Base-by-base conservation (phyloP, 768 basidiomycete genomes). In the Tricholoma sp. region DNA sequence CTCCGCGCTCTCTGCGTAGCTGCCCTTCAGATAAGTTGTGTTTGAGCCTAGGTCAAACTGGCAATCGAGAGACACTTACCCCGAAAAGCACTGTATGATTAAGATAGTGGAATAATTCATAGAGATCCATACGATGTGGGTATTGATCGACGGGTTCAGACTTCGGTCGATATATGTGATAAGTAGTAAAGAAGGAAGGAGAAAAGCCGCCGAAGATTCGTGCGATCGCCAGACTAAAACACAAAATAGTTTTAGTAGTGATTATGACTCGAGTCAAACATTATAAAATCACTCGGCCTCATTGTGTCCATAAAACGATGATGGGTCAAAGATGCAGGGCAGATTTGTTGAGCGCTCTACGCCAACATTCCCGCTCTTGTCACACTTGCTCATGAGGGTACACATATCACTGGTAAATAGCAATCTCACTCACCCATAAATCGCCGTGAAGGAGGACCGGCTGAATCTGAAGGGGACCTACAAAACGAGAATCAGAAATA, bases 21-120 rank as follows among this genome's bases (percentile, higher is more conserved):
- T 72, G 16, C 71, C 73, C 76, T 88, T 61, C 4, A 50, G 46
- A 6, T 34, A 21, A 14, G 46, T 5, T 16, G 16, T 47, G n/a
- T n/a, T n/a, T n/a, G n/a, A n/a, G n/a, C n/a, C n/a, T n/a, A n/a
- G n/a, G n/a, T n/a, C 37, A 29, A 21, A 14, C 19, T 22, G 14
- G n/a, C 4, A 54, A 58, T 50, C n/a, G 22, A 41, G 9, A 12
- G 45, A 35, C 19, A 52, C 86, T 73, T 65, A 90, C 89, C 58
- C 88, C 88, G 64, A 91, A 91, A 4, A 92, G 67, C 4, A 89
- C 72, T 0, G 89, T 89, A 64, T 92, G 90, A 63, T 92, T 92
- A 61, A 91, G 71, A 64, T 90, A 89, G 69, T 92, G 90, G 60
- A 88, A 92, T 24, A 91, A 70, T 67, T 89, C 82, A 61, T 92